A percentile compares a stretch with the other conserved stretches of the same genome.
phyloP scores from a whole-genome alignment of 352 stramenopile species.

The Pythium monospermum region DNA sequence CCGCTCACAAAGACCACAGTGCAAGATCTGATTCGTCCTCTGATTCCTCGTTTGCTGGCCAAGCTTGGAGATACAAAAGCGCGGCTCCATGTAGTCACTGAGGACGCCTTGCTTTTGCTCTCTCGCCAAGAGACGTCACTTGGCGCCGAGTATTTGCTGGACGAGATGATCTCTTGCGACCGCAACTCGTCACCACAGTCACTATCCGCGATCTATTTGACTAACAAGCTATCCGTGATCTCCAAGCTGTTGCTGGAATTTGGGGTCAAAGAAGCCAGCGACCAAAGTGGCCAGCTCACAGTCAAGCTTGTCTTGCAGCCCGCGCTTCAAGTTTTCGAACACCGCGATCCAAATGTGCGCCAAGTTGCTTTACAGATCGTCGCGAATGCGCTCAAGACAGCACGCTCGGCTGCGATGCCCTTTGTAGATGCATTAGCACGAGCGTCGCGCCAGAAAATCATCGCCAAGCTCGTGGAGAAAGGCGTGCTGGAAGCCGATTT shows the following conservation, averaged over 20 bases:
- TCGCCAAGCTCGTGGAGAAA: constrained; percentile 71
- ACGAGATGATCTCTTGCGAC: constrained; percentile 68
- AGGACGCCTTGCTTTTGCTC: constrained; percentile 70
- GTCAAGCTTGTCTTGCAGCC: constrained; percentile 70
- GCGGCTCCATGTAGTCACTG: constrained; percentile 57
- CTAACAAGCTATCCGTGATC: constrained; percentile 67
- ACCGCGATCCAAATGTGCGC: constrained; percentile 68
- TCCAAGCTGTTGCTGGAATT: constrained; percentile 80
- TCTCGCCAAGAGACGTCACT: constrained; percentile 54
- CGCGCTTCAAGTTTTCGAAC: constrained; percentile 61
- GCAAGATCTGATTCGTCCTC: constrained; percentile 54
- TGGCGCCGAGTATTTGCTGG: constrained; percentile 62
- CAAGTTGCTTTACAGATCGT: constrained; percentile 64
- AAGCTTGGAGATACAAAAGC: constrained; percentile 78
- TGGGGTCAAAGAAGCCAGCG: constrained; percentile 49
- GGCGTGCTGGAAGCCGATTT: constrained; percentile 70
- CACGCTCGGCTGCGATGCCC: constrained; percentile 54
- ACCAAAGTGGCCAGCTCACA: constrained; percentile 27
- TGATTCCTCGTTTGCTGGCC: constrained; percentile 63
- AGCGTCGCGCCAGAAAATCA: constrained; percentile 68
- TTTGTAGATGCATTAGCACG: constrained; percentile 64
- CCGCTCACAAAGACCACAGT: not conserved
- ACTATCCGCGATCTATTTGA: constrained; percentile 49
- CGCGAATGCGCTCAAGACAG: constrained; percentile 54
- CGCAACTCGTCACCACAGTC: constrained; percentile 48